phyloP scores from a whole-genome alignment of 768 basidiomycete genomes.

The Serendipita sp. region DNA sequence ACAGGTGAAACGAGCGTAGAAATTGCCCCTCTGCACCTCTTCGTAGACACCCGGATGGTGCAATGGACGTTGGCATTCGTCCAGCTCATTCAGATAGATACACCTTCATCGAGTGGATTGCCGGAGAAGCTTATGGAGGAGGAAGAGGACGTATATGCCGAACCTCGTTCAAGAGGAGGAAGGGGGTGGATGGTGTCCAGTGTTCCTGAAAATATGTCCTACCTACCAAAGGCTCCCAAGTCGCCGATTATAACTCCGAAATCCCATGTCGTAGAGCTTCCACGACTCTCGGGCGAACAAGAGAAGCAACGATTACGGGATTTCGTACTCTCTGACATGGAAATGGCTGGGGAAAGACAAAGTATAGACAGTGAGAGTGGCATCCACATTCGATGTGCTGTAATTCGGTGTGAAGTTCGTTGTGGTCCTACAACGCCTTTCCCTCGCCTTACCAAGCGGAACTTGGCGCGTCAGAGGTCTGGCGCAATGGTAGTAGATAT shows the following conservation, averaged over 20 bases:
- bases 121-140: conserved; percentile 8
- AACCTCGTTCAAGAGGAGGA: conserved; percentile 23
- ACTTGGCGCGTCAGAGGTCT: conserved; percentile 32
- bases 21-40: conserved; percentile 48
- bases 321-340: conserved; percentile 41
- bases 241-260: background rate
- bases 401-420: conserved; percentile 53
- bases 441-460: background rate
- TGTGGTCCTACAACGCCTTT: conserved; percentile 36
- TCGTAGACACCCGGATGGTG: conserved; percentile 42
- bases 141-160: conserved; percentile 19
- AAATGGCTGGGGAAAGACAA: background rate
- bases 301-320: conserved; percentile 33
- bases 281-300: conserved; percentile 10
- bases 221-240: background rate
- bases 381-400: conserved; percentile 28
- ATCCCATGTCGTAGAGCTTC: background rate
- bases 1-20: conserved; percentile 23
- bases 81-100: conserved; percentile 19
- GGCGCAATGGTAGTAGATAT: conserved; percentile 54
- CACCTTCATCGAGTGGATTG: too few relatives aligned
- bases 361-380: background rate
- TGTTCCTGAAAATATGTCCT: too few relatives aligned
- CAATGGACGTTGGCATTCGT: conserved; percentile 29
- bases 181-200: conserved; percentile 8